phyloP scores from a whole-genome alignment of 2,329 filamentous ascomycete species.

The Ceratocystis smalleyi region DNA sequence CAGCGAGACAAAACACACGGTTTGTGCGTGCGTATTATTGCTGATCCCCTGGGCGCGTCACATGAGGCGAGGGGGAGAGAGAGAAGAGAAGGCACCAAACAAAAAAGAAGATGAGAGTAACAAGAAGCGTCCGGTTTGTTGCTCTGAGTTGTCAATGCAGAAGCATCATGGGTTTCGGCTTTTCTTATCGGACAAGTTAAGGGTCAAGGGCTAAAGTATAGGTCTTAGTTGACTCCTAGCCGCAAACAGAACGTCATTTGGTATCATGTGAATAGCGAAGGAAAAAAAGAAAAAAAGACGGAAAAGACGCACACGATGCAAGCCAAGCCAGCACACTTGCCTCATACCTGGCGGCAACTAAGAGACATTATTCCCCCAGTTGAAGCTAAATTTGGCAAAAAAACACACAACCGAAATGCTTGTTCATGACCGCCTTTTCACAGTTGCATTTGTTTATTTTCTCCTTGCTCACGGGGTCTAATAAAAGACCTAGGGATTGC shows the following conservation, averaged over 20 bases:
- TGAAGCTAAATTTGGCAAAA: not conserved
- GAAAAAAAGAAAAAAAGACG: not conserved
- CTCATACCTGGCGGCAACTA: not conserved
- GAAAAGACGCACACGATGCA: not conserved
- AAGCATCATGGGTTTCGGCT: not conserved
- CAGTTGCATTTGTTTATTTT: not conserved
- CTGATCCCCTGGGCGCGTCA: not conserved
- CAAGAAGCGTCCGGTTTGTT: not conserved
- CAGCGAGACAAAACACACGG: too few species aligned
- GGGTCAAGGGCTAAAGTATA: not conserved
- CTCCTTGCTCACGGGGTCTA: not conserved
- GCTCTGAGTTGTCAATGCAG: not conserved
- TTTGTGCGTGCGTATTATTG: too few species aligned
- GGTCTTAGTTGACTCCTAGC: not conserved
- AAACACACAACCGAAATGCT: not conserved
- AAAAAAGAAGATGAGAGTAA: not conserved
- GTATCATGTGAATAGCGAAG: not conserved
- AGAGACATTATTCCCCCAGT: too few species aligned
- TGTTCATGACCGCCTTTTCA: slow-evolving; percentile 4
- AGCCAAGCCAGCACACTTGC: not conserved
- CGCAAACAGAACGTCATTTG: not conserved
- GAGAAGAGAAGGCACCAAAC: not conserved
- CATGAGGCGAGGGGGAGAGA: not conserved
- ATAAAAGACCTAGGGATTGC: not conserved
- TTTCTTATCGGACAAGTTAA: not conserved